Evolutionary conservation across 345 rosid genomes (phyloP).

Genomic region (Triadica sebifera): DNA sequence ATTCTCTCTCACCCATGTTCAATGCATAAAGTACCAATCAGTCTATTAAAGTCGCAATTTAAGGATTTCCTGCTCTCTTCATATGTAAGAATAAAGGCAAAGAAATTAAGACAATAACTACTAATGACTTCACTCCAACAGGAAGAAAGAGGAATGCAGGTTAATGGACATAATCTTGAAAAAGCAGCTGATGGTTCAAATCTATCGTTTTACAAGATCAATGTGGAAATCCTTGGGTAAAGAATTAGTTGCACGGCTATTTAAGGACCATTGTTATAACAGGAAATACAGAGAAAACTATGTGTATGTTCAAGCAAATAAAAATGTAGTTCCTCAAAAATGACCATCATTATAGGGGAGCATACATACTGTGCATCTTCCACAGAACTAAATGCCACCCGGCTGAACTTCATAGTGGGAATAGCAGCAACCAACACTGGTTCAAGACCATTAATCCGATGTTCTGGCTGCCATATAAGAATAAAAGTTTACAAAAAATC

Average conservation of each 20-base stretch:
- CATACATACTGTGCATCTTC: constrained; percentile 64
- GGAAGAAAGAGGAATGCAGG: neutral
- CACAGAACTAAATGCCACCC: constrained; percentile 41
- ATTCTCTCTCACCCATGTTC: constrained; percentile 1
- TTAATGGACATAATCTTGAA: neutral
- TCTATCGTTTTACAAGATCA: neutral
- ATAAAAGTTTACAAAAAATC: constrained; percentile 10
- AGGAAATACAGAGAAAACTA: neutral
- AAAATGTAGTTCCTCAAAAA: neutral
- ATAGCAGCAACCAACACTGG: constrained; percentile 64
- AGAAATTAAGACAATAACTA: neutral
- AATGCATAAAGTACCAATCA: neutral
- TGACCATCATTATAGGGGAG: neutral
- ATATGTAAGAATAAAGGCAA: neutral
- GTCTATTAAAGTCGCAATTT: neutral
- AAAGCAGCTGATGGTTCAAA: neutral
- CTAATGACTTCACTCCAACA: neutral
- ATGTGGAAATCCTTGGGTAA: neutral
- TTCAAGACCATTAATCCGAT: constrained; percentile 44
- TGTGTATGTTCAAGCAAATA: neutral
- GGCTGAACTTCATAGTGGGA: constrained; percentile 55
- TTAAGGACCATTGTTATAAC: neutral
- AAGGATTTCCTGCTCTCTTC: neutral
- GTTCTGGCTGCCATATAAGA: constrained; percentile 41
- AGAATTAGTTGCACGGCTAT: neutral